A percentile compares a stretch with the other conserved stretches of the same genome.
phyloP scores from a whole-genome alignment of 2,329 filamentous ascomycete genomes.

The Colletotrichum tanaceti region DNA sequence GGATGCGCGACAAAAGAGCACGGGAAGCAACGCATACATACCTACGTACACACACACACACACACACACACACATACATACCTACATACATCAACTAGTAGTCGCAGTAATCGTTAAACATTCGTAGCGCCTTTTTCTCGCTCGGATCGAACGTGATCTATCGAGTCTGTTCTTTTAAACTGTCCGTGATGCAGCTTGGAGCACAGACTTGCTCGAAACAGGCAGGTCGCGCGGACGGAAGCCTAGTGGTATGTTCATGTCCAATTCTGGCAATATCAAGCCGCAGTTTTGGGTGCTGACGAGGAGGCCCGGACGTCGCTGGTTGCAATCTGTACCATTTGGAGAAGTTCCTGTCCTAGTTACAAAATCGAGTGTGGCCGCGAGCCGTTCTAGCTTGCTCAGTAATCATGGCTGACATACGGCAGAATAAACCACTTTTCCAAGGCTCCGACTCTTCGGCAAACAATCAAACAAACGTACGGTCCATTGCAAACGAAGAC shows the following conservation, averaged over 20 bases:
- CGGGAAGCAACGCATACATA: conserved; percentile 14
- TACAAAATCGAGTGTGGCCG: conserved; percentile 26
- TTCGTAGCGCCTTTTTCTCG: conserved; percentile 14
- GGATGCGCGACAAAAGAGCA: conserved; percentile 12
- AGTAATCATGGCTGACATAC: conserved; percentile 18
- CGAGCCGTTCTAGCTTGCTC: conserved; percentile 21
- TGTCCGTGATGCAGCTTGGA: too few relatives aligned
- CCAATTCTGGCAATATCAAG: neutral
- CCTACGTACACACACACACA: conserved; percentile 9
- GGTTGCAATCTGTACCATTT: neutral
- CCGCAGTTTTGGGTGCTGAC: neutral
- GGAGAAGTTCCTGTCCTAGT: conserved; percentile 26
- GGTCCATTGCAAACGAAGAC: too few relatives aligned
- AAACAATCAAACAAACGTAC: neutral
- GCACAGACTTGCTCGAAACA: too few relatives aligned
- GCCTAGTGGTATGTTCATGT: neutral
- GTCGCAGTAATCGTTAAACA: conserved; percentile 25
- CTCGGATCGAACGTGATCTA: neutral
- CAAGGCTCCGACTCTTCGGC: neutral
- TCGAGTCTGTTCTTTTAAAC: neutral
- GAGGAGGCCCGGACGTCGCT: neutral
- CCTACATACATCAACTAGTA: conserved; percentile 4
- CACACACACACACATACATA: conserved; percentile 20
- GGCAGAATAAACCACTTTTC: neutral
- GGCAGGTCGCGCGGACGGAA: too few relatives aligned